phyloP scores from a whole-genome alignment of 768 basidiomycete genomes.

The Mycena indigotica region DNA sequence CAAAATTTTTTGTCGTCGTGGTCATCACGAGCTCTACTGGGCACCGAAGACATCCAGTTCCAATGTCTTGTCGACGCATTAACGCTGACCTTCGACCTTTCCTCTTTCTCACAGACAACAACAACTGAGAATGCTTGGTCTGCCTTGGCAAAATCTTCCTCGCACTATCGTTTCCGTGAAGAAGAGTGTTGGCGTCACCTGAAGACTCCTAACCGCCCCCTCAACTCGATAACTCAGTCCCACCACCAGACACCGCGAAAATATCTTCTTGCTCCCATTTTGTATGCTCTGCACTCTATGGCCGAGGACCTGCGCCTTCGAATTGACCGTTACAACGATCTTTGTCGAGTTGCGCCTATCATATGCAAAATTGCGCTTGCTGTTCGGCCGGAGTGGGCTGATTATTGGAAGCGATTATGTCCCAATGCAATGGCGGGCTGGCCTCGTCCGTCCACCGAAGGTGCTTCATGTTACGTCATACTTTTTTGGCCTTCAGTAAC shows the following conservation, averaged over 20 bases:
- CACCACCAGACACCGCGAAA: constrained; percentile 37
- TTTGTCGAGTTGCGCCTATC: constrained; percentile 60
- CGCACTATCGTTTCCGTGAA: constrained; percentile 53
- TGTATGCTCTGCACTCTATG: constrained; percentile 79
- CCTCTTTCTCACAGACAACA: constrained; percentile 23
- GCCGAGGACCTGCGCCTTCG: constrained; percentile 69
- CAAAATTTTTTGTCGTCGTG: constrained; percentile 57
- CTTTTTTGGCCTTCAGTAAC: background rate
- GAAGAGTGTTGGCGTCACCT: constrained; percentile 59
- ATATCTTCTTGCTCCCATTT: constrained; percentile 53
- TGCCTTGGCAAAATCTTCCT: constrained; percentile 44
- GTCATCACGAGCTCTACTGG: constrained; percentile 48
- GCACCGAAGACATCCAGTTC: constrained; percentile 54
- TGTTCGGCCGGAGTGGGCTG: constrained; percentile 83
- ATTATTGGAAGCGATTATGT: constrained; percentile 87
- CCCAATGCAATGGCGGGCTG: constrained; percentile 63
- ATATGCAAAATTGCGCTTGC: constrained; percentile 63
- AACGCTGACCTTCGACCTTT: constrained; percentile 46
- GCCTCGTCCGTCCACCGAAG: constrained; percentile 50
- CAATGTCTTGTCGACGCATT: constrained; percentile 58
- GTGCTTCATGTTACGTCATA: constrained; percentile 28
- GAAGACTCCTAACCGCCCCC: constrained; percentile 24
- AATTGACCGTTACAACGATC: constrained; percentile 54
- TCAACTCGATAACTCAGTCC: background rate
- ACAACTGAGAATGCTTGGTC: constrained; percentile 46